Base-by-base conservation (phyloP, 306 rosid species). In the Psophocarpus tetragonolobus region DNA sequence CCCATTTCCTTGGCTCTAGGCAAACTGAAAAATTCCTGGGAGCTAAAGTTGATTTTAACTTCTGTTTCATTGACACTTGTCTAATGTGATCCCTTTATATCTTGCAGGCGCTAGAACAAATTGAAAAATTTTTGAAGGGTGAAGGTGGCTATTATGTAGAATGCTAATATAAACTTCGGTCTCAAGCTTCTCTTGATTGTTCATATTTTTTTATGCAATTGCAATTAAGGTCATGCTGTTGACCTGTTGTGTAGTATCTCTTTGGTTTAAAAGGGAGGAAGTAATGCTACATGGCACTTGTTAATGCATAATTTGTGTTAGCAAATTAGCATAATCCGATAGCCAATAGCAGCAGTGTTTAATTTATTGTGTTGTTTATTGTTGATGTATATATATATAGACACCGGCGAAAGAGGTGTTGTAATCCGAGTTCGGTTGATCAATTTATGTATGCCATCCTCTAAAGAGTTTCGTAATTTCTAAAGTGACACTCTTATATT, bases 91-190 rank as follows among this genome's bases (percentile, higher is more conserved):
- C 60, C 68, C 12, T 42, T 18, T 83, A 71, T 75, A 47, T 75
- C 78, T 86, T 12, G 39, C 88, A 92, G 99, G 98, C 90, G 36
- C 91, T 92, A 15, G 94, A 89, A 77, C 94, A 90, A 85, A 91
- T 96, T 79, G 85, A 64, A 60, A 44, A 32, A 70, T 92, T 85
- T 68, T 79, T 96, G 83, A 85, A 83, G 75, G 70, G 82, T 51
- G 90, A 88, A 77, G 78, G 81, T 77, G 78, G 77, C 53, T 57
- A 29, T 58, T 70, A 68, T 62, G 76, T 82, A 29, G 70, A 70
- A 56, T 79, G 64, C 71, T 89, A 80, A 84, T 67, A 7, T 47
- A 39, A 77, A 15, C 48, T 56, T 39, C 23, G 42, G 26, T 58
- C 65, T 21, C 21, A 50, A 69, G 41, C 81, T 33, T 54, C 62